Percentiles rank a stretch among this genome's conserved stretches.
These are phyloP conservation scores for Erysimum cheiranthoides DNA, from an alignment of 345 rosid species.

Conservation along the genomic window DNA sequence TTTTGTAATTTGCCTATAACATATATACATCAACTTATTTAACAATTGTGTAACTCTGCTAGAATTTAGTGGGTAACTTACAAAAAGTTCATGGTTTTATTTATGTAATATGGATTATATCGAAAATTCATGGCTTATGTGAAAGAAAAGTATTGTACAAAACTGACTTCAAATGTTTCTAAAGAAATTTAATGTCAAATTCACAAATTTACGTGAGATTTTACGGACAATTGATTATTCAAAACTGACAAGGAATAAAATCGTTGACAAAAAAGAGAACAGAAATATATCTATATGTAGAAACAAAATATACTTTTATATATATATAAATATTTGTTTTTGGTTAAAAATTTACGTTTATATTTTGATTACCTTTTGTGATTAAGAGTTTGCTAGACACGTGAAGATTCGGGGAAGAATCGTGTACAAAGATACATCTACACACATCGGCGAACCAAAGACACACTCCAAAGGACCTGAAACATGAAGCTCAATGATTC, in stretches of 20 bases:
- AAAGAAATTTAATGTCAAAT: not conserved
- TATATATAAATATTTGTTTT: not conserved
- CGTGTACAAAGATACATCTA: not conserved
- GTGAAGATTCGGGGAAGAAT: constrained; percentile 7
- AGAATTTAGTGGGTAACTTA: not conserved
- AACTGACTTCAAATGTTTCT: not conserved
- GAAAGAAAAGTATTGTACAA: not conserved
- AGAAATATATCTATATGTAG: not conserved
- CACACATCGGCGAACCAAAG: constrained; percentile 17
- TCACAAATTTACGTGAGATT: constrained; percentile 4
- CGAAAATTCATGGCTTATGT: not conserved
- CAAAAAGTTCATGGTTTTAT: not conserved
- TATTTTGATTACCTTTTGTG: not conserved
- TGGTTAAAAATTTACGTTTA: too few relatives aligned
- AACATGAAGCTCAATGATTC: not conserved
- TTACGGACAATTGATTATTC: not conserved
- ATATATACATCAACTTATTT: constrained; percentile 18
- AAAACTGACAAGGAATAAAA: not conserved
- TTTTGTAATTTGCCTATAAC: not conserved
- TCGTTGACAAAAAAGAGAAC: not conserved
- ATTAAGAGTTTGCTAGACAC: constrained; percentile 12
- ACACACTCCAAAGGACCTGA: constrained; percentile 20
- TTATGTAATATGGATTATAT: not conserved
- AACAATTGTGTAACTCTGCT: not conserved
- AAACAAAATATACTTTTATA: not conserved